These are phyloP conservation scores for Haematococcus sp. DNA, from an alignment of 139 green algal genomes.

Conservation along the genomic window DNA sequence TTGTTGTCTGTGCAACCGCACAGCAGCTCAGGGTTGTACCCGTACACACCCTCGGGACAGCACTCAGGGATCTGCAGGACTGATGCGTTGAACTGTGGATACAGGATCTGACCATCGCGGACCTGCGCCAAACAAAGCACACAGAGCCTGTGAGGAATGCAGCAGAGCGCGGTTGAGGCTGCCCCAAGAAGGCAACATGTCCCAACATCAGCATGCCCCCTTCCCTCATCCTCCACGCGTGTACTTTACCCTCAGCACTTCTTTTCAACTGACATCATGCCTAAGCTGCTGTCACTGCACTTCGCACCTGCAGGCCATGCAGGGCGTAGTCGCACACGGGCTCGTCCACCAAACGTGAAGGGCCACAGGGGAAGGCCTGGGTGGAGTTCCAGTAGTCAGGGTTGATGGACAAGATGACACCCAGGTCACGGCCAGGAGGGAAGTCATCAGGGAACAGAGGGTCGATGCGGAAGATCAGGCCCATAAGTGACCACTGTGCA, in stretches of 20 bases:
- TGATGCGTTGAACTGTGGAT: not conserved
- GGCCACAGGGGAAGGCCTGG: slow-evolving; percentile 31
- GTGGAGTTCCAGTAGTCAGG: slow-evolving; percentile 24
- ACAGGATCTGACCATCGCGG: slow-evolving; percentile 8
- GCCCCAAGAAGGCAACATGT: no score
- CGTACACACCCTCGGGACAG: slow-evolving; percentile 39
- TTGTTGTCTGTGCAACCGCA: slow-evolving; percentile 45
- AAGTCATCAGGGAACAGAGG: not conserved
- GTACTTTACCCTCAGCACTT: no score
- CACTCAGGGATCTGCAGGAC: slow-evolving; percentile 15
- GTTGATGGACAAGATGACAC: slow-evolving; percentile 26
- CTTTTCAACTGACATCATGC: no score
- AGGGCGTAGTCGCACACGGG: slow-evolving; percentile 39
- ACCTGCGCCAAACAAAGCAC: no score
- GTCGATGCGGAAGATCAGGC: slow-evolving; percentile 25
- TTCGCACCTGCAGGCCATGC: slow-evolving; percentile 24
- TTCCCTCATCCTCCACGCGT: no score
- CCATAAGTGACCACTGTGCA: slow-evolving; percentile 15
- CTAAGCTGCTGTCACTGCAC: not conserved
- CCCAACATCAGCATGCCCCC: not conserved
- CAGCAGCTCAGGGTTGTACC: not conserved
- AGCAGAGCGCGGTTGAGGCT: no score
- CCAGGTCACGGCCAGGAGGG: slow-evolving; percentile 13
- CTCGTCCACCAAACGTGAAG: slow-evolving; percentile 20
- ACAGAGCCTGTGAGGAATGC: no score